These are phyloP conservation scores for Colletotrichum sp. DNA, from an alignment of 2,329 filamentous ascomycete species.

Conservation along the genomic window DNA sequence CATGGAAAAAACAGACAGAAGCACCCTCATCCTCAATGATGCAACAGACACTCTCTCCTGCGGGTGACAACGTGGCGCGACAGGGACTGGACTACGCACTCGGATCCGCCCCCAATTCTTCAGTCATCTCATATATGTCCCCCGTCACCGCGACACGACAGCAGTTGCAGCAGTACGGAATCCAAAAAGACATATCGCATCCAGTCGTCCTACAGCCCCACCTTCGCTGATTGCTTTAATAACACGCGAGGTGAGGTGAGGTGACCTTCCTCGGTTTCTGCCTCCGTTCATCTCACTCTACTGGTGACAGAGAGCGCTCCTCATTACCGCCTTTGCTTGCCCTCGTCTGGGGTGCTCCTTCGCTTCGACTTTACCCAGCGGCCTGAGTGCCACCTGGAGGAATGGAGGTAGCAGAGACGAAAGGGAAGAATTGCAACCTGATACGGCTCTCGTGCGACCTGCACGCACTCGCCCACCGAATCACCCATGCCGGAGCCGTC, in stretches of 20 bases:
- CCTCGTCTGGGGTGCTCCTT: not conserved
- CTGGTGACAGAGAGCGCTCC: not conserved
- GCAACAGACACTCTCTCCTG: not conserved
- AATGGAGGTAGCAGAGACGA: not conserved
- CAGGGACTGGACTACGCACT: not conserved
- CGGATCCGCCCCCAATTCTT: not conserved
- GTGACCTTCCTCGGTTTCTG: not conserved
- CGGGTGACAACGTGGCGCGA: not conserved
- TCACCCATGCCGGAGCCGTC: not conserved
- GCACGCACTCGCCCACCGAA: not conserved
- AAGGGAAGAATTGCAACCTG: not conserved
- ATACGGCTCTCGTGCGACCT: slow-evolving; percentile 1
- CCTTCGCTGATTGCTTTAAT: slow-evolving; percentile 15
- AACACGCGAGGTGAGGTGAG: not conserved
- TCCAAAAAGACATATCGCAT: slow-evolving; percentile 7
- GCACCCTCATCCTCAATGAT: not conserved
- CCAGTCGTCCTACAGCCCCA: slow-evolving; percentile 3
- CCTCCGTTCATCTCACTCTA: not conserved
- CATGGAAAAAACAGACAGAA: not conserved
- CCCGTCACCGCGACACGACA: not conserved
- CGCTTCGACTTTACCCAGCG: not conserved
- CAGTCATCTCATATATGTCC: not conserved
- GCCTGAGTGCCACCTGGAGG: not conserved
- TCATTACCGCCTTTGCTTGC: slow-evolving; percentile 7
- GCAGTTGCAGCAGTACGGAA: not conserved